These are phyloP conservation scores for Kodamaea lidongshanica DNA, from an alignment of 805 yeast species.

Conservation along the genomic window DNA sequence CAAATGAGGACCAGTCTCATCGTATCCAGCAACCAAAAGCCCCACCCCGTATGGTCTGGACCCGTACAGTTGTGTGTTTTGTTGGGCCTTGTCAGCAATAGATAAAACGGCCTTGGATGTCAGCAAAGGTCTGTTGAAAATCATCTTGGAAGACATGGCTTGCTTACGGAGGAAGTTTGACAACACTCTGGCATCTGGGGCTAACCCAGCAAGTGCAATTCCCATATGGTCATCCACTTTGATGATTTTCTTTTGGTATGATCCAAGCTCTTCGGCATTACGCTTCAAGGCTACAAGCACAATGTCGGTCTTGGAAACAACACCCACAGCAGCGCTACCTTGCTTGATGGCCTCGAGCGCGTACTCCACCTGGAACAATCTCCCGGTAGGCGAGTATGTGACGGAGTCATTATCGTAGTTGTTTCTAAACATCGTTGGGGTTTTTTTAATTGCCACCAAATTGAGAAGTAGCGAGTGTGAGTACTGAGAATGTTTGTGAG, in stretches of 20 bases:
- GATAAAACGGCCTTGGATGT: slow-evolving; percentile 76
- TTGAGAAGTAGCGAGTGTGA: neutral
- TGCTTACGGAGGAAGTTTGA: slow-evolving; percentile 86
- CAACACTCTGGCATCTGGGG: slow-evolving; percentile 95
- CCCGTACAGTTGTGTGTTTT: slow-evolving; percentile 92
- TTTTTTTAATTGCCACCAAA: slow-evolving; percentile 5
- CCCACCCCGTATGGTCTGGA: slow-evolving; percentile 99
- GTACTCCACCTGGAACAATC: slow-evolving; percentile 82
- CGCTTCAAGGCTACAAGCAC: slow-evolving; percentile 91
- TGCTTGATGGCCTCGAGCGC: slow-evolving; percentile 95
- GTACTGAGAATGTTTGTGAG: neutral
- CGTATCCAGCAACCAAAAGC: slow-evolving; percentile 79
- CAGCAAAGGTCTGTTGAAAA: slow-evolving; percentile 79
- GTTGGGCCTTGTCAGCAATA: slow-evolving; percentile 95
- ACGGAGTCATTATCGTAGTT: slow-evolving; percentile 98
- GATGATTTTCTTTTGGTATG: slow-evolving; percentile 90
- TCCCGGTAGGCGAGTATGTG: slow-evolving; percentile 93
- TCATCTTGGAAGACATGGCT: slow-evolving; percentile 80
- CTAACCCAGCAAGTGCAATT: slow-evolving; percentile 91
- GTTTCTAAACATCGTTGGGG: slow-evolving; percentile 71
- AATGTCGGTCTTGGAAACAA: slow-evolving; percentile 78
- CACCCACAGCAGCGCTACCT: slow-evolving; percentile 95
- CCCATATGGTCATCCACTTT: slow-evolving; percentile 93
- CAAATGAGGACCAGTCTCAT: slow-evolving; percentile 89
- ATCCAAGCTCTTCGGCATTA: slow-evolving; percentile 95